Conservation (phyloP, 2,329 filamentous ascomycete species). For the Onygena corvina region DNA sequence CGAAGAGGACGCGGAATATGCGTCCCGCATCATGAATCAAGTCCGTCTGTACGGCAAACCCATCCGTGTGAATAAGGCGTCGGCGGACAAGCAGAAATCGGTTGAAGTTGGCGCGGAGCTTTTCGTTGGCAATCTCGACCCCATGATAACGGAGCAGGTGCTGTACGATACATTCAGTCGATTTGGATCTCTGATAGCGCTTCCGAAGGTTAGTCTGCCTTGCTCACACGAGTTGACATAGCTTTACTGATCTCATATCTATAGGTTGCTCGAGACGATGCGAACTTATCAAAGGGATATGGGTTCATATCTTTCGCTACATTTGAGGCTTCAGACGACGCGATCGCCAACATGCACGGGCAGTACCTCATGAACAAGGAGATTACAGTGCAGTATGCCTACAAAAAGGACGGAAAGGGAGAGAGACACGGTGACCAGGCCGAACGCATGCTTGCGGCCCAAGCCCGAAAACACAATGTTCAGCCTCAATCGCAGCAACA, state of each 20-base stretch:
- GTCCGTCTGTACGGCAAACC: slow-evolving; percentile 87
- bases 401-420: slow-evolving; percentile 98
- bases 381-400: slow-evolving; percentile 92
- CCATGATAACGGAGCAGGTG: slow-evolving; percentile 88
- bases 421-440: slow-evolving; percentile 91
- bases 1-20: slow-evolving; percentile 92
- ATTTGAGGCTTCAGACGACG: slow-evolving; percentile 87
- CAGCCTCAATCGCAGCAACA: slow-evolving; percentile 66
- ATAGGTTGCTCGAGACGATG: slow-evolving; percentile 68
- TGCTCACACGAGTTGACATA: neutral
- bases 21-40: slow-evolving; percentile 91
- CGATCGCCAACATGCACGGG: slow-evolving; percentile 83
- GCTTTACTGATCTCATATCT: slow-evolving; percentile 1
- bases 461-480: slow-evolving; percentile 90
- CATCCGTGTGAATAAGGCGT: slow-evolving; percentile 88
- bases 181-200: slow-evolving; percentile 71
- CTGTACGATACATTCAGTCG: slow-evolving; percentile 90
- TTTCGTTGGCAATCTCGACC: slow-evolving; percentile 90
- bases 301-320: slow-evolving; percentile 88
- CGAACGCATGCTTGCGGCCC: slow-evolving; percentile 77
- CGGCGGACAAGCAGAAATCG: slow-evolving; percentile 85
- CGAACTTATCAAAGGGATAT: slow-evolving; percentile 82
- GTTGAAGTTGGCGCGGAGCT: slow-evolving; percentile 92
- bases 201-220: slow-evolving; percentile 58
- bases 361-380: slow-evolving; percentile 97